Evolutionary conservation across 768 basidiomycete species (phyloP), one percentile per base, ranked within the genome.

Genomic region (Steccherinum ochraceum): DNA sequence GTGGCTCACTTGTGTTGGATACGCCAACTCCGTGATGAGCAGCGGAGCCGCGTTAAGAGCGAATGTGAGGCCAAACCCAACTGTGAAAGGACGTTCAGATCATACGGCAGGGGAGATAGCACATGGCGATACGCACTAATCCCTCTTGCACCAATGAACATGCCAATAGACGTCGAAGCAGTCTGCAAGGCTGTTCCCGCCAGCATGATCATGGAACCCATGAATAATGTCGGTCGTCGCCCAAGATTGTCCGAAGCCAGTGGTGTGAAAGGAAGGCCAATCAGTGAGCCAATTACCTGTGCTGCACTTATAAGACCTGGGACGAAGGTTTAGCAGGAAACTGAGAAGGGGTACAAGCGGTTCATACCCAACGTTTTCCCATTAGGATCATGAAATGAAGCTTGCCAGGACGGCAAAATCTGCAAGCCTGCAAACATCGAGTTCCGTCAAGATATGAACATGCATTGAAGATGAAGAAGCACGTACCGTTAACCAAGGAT

Each of bases 261-360:
- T 1, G 85, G 82, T 1, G 83, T 75, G 50, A 87, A 71, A 5
- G 84, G 84, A 3, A 84, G 71, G 3, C 76, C 81, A 20, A 51
- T 49, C 42, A 64, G 55, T 5, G 61, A 64, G n/a, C 62, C 60
- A 18, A 64, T 64, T 25, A 60, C 61, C 51, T 86, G 83, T 1
- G 82, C 81, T 7, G 81, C 80, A 54, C 80, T 83, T 52, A 87
- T 78, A 35, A 86, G 61, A 27, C 82, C 82, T 83, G 54, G n/a
- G 16, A 40, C 45, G 46, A 41, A 20, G 40, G 27, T 21, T 24
- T 41, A 21, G n/a, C 53, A 18, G 16, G 3, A 19, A 41, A 19
- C 7, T 2, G 5, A 41, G 4, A 13, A 48, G 20, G 21, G 35
- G 35, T 41, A 10, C 7, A 39, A 20, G 2, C 51, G 42, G 19